These are phyloP conservation scores for Isatis tinctoria DNA, from an alignment of 345 rosid genomes.

Conservation along the genomic window DNA sequence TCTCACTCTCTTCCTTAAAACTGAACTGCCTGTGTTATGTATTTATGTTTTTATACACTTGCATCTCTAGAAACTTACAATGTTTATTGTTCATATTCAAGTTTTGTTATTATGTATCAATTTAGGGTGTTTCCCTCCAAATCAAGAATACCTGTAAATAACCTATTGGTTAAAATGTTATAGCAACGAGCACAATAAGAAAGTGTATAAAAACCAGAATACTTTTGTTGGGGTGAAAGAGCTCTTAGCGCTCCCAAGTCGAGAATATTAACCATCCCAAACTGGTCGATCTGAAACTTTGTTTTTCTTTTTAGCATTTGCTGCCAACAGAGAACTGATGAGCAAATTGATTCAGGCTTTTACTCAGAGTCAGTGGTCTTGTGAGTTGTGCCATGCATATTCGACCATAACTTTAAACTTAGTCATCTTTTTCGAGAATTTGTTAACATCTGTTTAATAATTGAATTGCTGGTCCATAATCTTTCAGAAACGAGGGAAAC, in stretches of 20 bases:
- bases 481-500: neutral
- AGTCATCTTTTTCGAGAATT: neutral
- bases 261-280: neutral
- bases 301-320: neutral
- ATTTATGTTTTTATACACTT: slow-evolving; percentile 17
- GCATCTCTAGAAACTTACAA: slow-evolving; percentile 1
- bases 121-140: neutral
- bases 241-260: neutral
- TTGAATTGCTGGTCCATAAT: too few species aligned
- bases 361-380: neutral
- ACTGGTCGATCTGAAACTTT: neutral
- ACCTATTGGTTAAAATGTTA: neutral
- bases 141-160: neutral
- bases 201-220: neutral
- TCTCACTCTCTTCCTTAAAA: slow-evolving; percentile 16
- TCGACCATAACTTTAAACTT: neutral
- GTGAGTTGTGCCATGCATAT: neutral
- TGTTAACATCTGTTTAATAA: too few species aligned
- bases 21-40: slow-evolving; percentile 13
- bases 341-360: neutral
- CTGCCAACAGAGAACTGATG: neutral
- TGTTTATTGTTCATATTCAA: neutral
- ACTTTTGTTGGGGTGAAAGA: neutral
- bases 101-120: neutral
- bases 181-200: neutral